phyloP scores from a whole-genome alignment of 805 yeast species.

The Myxozyma geophila region DNA sequence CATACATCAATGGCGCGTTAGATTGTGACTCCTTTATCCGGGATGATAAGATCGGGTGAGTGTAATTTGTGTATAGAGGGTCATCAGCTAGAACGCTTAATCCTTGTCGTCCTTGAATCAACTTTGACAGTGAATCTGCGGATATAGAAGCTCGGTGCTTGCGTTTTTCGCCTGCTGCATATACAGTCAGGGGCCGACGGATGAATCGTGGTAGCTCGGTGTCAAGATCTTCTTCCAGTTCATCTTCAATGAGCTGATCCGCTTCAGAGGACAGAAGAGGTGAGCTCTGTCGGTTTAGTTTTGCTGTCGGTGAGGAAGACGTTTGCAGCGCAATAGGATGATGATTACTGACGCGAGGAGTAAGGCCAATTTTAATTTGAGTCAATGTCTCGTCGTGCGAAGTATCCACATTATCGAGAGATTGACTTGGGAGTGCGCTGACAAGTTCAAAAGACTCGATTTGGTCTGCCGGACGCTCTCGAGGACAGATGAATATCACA shows the following conservation, averaged over 20 bases:
- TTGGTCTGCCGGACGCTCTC: background rate
- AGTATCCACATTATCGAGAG: background rate
- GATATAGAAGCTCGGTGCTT: background rate
- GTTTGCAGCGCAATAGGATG: background rate
- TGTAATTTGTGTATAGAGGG: background rate
- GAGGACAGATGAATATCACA: background rate
- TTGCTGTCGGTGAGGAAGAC: background rate
- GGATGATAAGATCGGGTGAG: background rate
- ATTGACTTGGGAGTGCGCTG: background rate
- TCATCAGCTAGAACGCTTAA: constrained; percentile 3
- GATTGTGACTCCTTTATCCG: background rate
- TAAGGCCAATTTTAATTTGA: background rate
- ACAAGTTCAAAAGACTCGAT: background rate
- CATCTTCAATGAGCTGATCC: background rate
- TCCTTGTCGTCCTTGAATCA: constrained; percentile 18
- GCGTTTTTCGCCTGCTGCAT: background rate
- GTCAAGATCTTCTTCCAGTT: background rate
- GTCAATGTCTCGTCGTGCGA: background rate
- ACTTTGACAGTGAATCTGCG: background rate
- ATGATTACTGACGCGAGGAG: background rate
- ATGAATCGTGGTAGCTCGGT: background rate
- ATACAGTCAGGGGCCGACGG: background rate
- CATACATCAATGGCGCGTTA: background rate
- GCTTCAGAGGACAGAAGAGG: background rate
- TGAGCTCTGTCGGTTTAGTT: too few relatives aligned